Evolutionary conservation across 352 stramenopile genomes (phyloP).

Genomic region (Globisporangium alternatum): DNA sequence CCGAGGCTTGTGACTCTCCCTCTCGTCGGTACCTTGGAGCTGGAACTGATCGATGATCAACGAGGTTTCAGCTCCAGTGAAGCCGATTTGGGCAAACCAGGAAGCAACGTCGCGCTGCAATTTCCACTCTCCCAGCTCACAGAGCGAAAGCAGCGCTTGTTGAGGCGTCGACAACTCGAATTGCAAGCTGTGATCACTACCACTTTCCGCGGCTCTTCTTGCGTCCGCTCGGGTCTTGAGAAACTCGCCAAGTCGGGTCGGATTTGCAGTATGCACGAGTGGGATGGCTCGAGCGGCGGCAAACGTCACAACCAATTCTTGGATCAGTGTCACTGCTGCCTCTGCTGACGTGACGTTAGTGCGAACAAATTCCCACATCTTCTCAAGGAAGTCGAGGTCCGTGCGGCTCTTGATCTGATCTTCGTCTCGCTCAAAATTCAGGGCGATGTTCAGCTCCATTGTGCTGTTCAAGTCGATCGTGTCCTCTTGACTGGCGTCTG

Average conservation of each 20-base stretch:
- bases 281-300: constrained; percentile 6
- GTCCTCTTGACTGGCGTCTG: neutral
- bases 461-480: constrained; percentile 17
- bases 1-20: neutral
- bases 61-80: constrained; percentile 11
- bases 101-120: constrained; percentile 14
- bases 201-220: neutral
- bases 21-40: neutral
- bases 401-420: constrained; percentile 1
- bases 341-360: neutral
- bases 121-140: constrained; percentile 21
- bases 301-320: constrained; percentile 14
- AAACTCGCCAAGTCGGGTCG: constrained; percentile 13
- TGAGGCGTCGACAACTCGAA: constrained; percentile 1
- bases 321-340: constrained; percentile 4
- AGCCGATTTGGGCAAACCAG: constrained; percentile 21
- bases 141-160: constrained; percentile 9
- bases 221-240: constrained; percentile 5
- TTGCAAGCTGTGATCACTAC: neutral
- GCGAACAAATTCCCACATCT: constrained; percentile 22
- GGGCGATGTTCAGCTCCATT: constrained; percentile 15
- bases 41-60: constrained; percentile 13
- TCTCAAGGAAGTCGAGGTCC: constrained; percentile 18
- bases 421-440: constrained; percentile 11
- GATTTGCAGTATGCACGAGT: constrained; percentile 16